Conservation (phyloP, 257 asterid genomes). For the Solanum rostratum region DNA sequence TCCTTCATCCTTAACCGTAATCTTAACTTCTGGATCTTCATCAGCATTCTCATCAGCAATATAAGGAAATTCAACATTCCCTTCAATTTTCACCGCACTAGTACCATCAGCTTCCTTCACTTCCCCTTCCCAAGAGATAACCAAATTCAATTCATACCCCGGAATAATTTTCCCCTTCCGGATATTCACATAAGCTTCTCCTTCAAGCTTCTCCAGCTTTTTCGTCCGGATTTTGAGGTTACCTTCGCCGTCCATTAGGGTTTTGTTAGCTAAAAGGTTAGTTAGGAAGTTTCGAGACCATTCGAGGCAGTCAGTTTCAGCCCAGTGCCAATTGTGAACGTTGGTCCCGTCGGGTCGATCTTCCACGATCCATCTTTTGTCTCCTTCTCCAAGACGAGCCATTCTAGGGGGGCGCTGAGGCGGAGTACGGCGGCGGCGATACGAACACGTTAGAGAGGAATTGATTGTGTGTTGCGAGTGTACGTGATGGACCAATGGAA, state of each 20-base stretch:
- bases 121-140: constrained; percentile 64
- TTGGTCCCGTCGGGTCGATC: constrained; percentile 94
- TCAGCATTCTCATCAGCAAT: constrained; percentile 92
- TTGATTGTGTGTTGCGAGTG: not conserved
- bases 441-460: not conserved
- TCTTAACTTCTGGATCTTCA: constrained; percentile 70
- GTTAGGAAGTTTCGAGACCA: constrained; percentile 66
- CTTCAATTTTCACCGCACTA: constrained; percentile 41
- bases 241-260: constrained; percentile 61
- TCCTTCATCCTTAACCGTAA: constrained; percentile 69
- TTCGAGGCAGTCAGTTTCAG: constrained; percentile 77
- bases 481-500: not conserved
- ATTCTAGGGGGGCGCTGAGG: constrained; percentile 9
- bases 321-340: constrained; percentile 99
- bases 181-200: constrained; percentile 89
- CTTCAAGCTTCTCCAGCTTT: constrained; percentile 52
- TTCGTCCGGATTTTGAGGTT: constrained; percentile 36
- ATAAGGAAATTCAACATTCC: constrained; percentile 71
- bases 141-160: constrained; percentile 63
- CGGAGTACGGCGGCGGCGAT: not conserved
- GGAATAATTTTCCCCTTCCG: constrained; percentile 90
- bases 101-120: constrained; percentile 51
- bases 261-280: constrained; percentile 39
- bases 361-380: constrained; percentile 92
- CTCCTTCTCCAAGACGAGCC: constrained; percentile 92